Base-by-base conservation (phyloP, 352 stramenopile genomes). In the Globisporangium spinosum region DNA sequence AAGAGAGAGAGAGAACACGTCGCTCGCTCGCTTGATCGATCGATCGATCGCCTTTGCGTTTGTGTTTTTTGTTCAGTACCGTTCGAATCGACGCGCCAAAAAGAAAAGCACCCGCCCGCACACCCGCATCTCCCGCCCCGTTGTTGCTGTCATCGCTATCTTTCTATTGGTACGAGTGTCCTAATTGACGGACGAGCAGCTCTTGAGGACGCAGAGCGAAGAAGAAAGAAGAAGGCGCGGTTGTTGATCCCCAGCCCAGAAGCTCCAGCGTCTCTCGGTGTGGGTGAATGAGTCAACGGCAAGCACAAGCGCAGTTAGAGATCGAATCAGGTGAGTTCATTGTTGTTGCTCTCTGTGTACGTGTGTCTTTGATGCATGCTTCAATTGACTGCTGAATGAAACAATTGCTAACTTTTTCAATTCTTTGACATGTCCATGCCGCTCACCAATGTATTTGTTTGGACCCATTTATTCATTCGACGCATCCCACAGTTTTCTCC, bases 251-350 rank as follows among this genome's bases (percentile, higher is more conserved):
- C 15, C 5, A 4, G 38, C 5, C 38, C 12, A 17, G 38, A 45
- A 45, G 15, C 40, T 49, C 40, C 20, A 54, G 47, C n/a, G 7
- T 58, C 51, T 58, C 22, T 61, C 25, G 13, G 29, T 43, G 56
- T 13, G 56, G 29, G 65, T 70, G 65, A 40, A 70, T 65, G 67
- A 58, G 54, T 40, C 62, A 65, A 35, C 55, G 45, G 53, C 67
- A 72, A 47, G 25, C 32, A 40, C 67, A 62, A 47, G 62, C 62
- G 20, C 25, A 55, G 32, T 53, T 56, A 49, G 65, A 57, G 27
- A 57, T 70, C 20, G 58, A 65, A 62, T 51, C 56, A 67, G 49
- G 62, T 67, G 62, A 38, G 62, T n/a, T 45, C 38, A 12, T 38
- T 57, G 25, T 8, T 58, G 12, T 34, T 13, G 23, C 0, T 58